These are phyloP conservation scores for Crithidia thermophila DNA, from an alignment of 208 protist species.

Conservation along the genomic window DNA sequence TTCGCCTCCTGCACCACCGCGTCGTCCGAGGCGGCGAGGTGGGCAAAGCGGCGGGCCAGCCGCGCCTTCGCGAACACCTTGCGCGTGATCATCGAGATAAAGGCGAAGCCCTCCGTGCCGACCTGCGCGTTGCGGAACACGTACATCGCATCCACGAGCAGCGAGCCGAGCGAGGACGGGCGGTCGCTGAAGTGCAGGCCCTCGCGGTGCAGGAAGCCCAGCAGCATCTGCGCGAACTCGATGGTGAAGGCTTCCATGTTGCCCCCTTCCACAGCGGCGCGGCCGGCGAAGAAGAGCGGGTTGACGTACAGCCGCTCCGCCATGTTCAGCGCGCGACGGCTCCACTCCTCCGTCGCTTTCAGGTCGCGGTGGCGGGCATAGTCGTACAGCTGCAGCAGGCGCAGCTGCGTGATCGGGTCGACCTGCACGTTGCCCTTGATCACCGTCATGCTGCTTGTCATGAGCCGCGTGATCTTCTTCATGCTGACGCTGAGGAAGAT, in stretches of 20 bases:
- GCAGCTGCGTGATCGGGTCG: slow-evolving; percentile 83
- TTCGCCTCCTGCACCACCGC: slow-evolving; percentile 54
- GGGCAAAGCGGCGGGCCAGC: slow-evolving; percentile 38
- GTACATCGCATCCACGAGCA: slow-evolving; percentile 80
- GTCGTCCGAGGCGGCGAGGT: slow-evolving; percentile 43
- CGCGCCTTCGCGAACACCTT: slow-evolving; percentile 63
- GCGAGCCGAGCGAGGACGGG: slow-evolving; percentile 79
- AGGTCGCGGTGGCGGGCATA: slow-evolving; percentile 61
- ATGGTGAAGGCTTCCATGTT: slow-evolving; percentile 84
- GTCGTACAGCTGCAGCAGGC: slow-evolving; percentile 85
- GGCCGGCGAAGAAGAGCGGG: slow-evolving; percentile 85
- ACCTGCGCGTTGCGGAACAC: slow-evolving; percentile 81
- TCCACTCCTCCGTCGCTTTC: slow-evolving; percentile 62
- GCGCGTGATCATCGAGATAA: slow-evolving; percentile 79
- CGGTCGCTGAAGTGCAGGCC: slow-evolving; percentile 81
- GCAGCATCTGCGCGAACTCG: slow-evolving; percentile 77
- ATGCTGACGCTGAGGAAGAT: slow-evolving; percentile 93
- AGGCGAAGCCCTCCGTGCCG: slow-evolving; percentile 75
- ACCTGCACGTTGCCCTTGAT: slow-evolving; percentile 93
- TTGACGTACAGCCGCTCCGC: slow-evolving; percentile 81
- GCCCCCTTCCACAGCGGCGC: slow-evolving; percentile 53
- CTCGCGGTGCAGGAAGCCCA: slow-evolving; percentile 76
- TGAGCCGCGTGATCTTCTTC: slow-evolving; percentile 88
- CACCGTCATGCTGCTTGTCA: slow-evolving; percentile 92
- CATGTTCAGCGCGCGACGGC: slow-evolving; percentile 45